Base-by-base conservation (phyloP, 306 rosid genomes). In the Quercus dentata region DNA sequence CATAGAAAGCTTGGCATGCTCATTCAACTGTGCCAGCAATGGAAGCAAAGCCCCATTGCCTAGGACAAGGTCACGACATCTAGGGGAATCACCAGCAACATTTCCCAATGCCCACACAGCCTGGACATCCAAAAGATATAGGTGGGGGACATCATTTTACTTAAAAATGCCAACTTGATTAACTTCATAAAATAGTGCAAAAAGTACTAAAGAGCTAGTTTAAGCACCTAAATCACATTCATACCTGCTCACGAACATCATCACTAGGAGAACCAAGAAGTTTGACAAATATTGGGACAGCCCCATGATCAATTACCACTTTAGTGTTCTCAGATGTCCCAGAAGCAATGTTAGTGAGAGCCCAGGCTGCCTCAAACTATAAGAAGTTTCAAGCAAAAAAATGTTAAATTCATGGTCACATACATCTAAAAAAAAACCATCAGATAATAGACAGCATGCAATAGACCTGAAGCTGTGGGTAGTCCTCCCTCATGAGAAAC, bases 351-450 rank as follows among this genome's bases (percentile, higher is more conserved):
- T 94, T 94, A 49, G 97, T 94, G 76, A 96, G 87, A 79, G 99
- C 99, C 98, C 99, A 96, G 59, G 99, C 98, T 18, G 99, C 98
- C 82, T 96, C 99, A 81, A 96, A 96, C 99, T 93, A 84, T 82
- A 90, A 6, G 57, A 80, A 69, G 11, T 64, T 65, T 59, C 33
- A 46, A 3, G 69, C 19, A 63, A 82, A 46, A 25, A 72, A 75
- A 38, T 5, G 73, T 68, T 75, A 23, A 56, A 72, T 17, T 62
- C 23, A 65, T 44, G 68, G 30, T 4, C 46, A 55, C 14, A 64
- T 57, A 55, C 12, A 64, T 57, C 41, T 17, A 38, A 71, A 33
- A 76, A 20, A 5, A 6, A 33, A 56, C 46, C 54, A 14, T 6
- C 57, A 4, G 18, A 1, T 20, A 13, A 41, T 65, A 51, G 6